phyloP scores from a whole-genome alignment of 2,329 filamentous ascomycete genomes.

The Penicillium olsonii region DNA sequence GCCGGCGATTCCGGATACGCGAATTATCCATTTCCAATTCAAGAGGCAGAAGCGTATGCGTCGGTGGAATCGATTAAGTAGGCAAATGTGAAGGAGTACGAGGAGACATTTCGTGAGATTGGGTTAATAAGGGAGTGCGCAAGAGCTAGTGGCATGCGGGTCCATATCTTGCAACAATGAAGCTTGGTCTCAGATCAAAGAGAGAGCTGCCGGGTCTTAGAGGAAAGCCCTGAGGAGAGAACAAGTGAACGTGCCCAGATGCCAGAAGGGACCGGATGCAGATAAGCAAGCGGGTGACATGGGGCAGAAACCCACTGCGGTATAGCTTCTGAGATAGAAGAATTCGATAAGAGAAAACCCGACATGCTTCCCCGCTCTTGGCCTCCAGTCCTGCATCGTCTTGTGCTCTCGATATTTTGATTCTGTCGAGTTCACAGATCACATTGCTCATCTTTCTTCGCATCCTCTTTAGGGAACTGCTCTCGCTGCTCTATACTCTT shows the following conservation, averaged over 20 bases:
- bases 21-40: constrained; percentile 20
- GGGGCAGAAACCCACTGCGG: constrained; percentile 14
- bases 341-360: constrained; percentile 20
- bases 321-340: constrained; percentile 9
- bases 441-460: constrained; percentile 1
- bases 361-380: constrained; percentile 17
- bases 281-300: constrained; percentile 2
- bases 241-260: background rate
- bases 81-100: background rate
- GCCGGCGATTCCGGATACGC: constrained; percentile 28
- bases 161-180: constrained; percentile 5
- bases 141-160: background rate
- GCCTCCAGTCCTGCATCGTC: background rate
- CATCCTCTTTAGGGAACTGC: background rate
- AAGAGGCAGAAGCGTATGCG: background rate
- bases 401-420: background rate
- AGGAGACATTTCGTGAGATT: background rate
- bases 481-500: background rate
- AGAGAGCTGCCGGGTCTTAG: background rate
- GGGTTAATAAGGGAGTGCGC: background rate
- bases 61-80: background rate
- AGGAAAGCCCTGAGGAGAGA: background rate
- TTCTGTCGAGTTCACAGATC: constrained; percentile 1
- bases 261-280: background rate
- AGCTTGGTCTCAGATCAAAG: constrained; percentile 4